Conservation (phyloP, 1,139 yeast genomes). For the Arxiozyma slooffiae region DNA sequence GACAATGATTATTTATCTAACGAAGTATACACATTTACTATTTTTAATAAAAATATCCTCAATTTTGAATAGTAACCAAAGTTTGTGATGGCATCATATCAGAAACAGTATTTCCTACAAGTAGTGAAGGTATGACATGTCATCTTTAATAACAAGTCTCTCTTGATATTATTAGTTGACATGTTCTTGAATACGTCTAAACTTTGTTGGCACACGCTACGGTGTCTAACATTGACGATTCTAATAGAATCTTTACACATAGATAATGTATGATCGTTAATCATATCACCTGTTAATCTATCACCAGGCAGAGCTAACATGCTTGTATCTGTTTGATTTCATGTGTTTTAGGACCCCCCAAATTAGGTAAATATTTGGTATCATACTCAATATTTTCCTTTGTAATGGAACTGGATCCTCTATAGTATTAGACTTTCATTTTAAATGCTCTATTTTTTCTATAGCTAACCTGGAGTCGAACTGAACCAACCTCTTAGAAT, state of each 20-base stretch:
- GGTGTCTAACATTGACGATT: conserved; percentile 68
- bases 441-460: conserved; percentile 47
- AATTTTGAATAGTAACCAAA: conserved; percentile 39
- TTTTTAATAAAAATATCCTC: conserved; percentile 32
- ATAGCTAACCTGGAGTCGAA: conserved; percentile 57
- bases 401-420: conserved; percentile 41
- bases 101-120: conserved; percentile 59
- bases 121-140: conserved; percentile 71
- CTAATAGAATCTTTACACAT: conserved; percentile 45
- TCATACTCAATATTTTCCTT: conserved; percentile 38
- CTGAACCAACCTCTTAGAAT: conserved; percentile 69
- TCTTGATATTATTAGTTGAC: conserved; percentile 40
- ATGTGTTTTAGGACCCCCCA: conserved; percentile 33
- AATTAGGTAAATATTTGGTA: conserved; percentile 37
- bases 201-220: conserved; percentile 85
- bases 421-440: conserved; percentile 57
- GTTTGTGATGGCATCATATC: conserved; percentile 40
- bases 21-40: conserved; percentile 7
- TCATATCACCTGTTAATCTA: conserved; percentile 46
- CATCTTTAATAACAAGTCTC: conserved; percentile 45
- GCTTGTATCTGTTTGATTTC: conserved; percentile 44
- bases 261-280: conserved; percentile 41
- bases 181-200: conserved; percentile 72
- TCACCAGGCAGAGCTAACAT: conserved; percentile 63
- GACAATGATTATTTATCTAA: background rate